Percentiles rank a stretch among this genome's conserved stretches.
These are phyloP conservation scores for Furcasterigmium furcatum DNA, from an alignment of 2,329 filamentous ascomycete species.

Conservation along the genomic window DNA sequence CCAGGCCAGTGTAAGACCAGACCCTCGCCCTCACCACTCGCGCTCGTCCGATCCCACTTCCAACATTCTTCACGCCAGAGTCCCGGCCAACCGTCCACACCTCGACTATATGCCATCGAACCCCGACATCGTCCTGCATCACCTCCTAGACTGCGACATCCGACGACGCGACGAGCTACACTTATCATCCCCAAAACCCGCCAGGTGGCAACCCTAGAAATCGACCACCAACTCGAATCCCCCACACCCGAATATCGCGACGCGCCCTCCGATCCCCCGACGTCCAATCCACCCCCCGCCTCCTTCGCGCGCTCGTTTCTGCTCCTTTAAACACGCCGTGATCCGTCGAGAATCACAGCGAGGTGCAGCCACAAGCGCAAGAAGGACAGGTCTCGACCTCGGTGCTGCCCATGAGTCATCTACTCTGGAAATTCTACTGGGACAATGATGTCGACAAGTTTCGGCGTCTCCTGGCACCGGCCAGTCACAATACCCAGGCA, in stretches of 20 bases:
- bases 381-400: slow-evolving; percentile 27
- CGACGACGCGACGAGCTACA: too few species aligned
- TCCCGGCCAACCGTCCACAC: too few species aligned
- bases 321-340: slow-evolving; percentile 92
- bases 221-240: background rate
- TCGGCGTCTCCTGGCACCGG: slow-evolving; percentile 78
- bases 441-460: slow-evolving; percentile 97
- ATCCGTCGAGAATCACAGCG: slow-evolving; percentile 79
- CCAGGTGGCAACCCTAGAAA: slow-evolving; percentile 11
- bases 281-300: slow-evolving; percentile 5
- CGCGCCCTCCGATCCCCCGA: background rate
- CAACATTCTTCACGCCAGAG: background rate
- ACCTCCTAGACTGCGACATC: background rate
- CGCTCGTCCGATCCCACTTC: background rate
- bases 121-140: too few species aligned
- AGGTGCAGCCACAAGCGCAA: slow-evolving; percentile 67
- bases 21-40: too few species aligned
- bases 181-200: background rate
- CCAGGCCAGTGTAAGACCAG: too few species aligned
- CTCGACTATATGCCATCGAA: too few species aligned
- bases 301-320: slow-evolving; percentile 30
- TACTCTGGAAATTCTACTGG: slow-evolving; percentile 95
- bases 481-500: slow-evolving; percentile 55
- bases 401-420: slow-evolving; percentile 79
- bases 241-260: slow-evolving; percentile 9